Base-by-base conservation (phyloP, 176 grass and related monocot species). In the Oropetium thomaeum region DNA sequence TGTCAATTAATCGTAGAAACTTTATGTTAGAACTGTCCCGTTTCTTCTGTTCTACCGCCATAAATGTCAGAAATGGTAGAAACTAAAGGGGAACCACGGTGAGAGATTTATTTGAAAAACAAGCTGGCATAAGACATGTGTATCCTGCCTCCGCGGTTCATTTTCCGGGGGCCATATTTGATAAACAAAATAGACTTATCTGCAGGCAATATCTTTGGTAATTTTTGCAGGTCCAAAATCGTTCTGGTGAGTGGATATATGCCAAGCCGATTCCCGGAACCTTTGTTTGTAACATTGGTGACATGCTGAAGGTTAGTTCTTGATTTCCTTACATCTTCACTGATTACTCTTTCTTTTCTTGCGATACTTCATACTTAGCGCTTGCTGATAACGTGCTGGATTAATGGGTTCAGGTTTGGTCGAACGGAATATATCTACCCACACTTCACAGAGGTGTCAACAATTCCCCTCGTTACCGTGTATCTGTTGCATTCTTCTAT, bases 251-350 rank as follows among this genome's bases (percentile, higher is more conserved):
- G 42, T 98, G 95, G 95, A 94, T 98, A 42, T 70, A 81, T 78
- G 89, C 95, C n/a, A 75, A 82, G 29, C 95, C 95, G 8, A 73
- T 92, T 38, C 89, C 89, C 2, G 91, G 91, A 73, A 90, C 95
- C 55, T 98, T 98, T 40, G 91, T 94, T 51, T 98, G 95, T 43
- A 98, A 98, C 59, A 94, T 94, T 11, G 90, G 91, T 9, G 95
- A 97, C 82, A 97, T 93, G 91, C 43, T 98, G 42, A 98, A 98
- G 91, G 95, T 94, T 53, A 35, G 19, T 72, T 34, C 33, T 58
- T 32, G 17, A 2, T 8, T 27, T 31, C 0, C 41, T 54, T 47
- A 2, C 65, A 22, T 22, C 0, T 73, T 73, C 3, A 14, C 20
- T 59, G 4, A 25, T 25, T 22, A 59, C n/a, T n/a, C n/a, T n/a